Percentiles rank a stretch among this genome's conserved stretches.
Conservation (phyloP, 768 basidiomycete species). For the Lentinula sp. region DNA sequence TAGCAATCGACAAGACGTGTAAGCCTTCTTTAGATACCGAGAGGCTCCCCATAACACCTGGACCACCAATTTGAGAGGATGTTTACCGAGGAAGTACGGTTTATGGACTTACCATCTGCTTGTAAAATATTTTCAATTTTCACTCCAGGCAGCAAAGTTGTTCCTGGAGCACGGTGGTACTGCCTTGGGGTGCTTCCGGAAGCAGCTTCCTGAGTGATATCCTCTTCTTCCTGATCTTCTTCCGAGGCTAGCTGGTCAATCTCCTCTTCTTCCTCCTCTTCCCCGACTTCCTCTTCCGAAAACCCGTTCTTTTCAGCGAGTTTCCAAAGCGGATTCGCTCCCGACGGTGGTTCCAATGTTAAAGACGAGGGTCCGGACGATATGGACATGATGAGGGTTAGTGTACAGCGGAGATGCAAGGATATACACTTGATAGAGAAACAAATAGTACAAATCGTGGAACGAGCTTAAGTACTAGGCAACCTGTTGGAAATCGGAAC, state of each 20-base stretch:
- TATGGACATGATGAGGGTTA: background rate
- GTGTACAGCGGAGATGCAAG: background rate
- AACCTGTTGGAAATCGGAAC: background rate
- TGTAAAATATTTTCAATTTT: slow-evolving; percentile 75
- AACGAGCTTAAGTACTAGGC: background rate
- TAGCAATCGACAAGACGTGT: slow-evolving; percentile 70
- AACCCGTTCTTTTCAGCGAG: slow-evolving; percentile 1
- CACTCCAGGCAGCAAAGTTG: slow-evolving; percentile 58
- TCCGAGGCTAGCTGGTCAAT: slow-evolving; percentile 64
- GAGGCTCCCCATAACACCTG: slow-evolving; percentile 48
- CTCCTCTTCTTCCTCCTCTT: slow-evolving; percentile 48
- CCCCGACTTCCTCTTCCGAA: background rate
- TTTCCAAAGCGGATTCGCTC: background rate
- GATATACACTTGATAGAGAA: background rate
- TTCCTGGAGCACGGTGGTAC: slow-evolving; percentile 43
- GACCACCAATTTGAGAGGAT: slow-evolving; percentile 7
- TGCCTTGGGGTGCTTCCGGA: slow-evolving; percentile 21
- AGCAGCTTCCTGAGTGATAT: slow-evolving; percentile 15
- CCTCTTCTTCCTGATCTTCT: slow-evolving; percentile 31
- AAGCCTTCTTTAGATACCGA: slow-evolving; percentile 72
- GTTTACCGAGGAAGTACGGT: background rate
- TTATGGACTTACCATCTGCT: slow-evolving; percentile 53
- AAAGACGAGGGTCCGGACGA: background rate
- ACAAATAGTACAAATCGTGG: background rate
- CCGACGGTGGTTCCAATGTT: background rate